Percentiles rank a stretch among this genome's conserved stretches.
These are phyloP conservation scores for Hemerocallis citrina DNA, from an alignment of 106 monocot genomes.

Conservation along the genomic window DNA sequence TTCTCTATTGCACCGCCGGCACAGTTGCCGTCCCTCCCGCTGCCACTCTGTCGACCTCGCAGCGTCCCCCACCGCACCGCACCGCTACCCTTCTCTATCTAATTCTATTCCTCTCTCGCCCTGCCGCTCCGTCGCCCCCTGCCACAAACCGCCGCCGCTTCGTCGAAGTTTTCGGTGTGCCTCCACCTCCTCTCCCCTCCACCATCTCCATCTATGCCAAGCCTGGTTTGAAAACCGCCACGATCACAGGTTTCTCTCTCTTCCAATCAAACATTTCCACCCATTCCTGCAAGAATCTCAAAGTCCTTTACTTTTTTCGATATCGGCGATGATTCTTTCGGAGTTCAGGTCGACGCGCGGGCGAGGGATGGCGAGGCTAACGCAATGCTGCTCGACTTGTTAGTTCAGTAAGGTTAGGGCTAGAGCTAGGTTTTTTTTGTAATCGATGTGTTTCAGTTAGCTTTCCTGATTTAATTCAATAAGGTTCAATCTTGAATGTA, in stretches of 20 bases:
- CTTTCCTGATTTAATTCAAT: too few species aligned
- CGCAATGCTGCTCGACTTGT: slow-evolving; percentile 78
- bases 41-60: too few species aligned
- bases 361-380: slow-evolving; percentile 95
- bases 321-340: slow-evolving; percentile 64
- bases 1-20: too few species aligned
- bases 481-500: too few species aligned
- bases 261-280: background rate
- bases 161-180: slow-evolving; percentile 35
- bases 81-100: too few species aligned
- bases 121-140: slow-evolving; percentile 15
- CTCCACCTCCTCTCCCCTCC: slow-evolving; percentile 61
- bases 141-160: background rate
- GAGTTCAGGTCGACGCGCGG: slow-evolving; percentile 88
- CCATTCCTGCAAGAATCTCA: background rate
- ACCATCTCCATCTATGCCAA: slow-evolving; percentile 82
- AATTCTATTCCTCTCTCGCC: too few species aligned
- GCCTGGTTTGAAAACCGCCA: slow-evolving; percentile 84
- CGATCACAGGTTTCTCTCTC: slow-evolving; percentile 58
- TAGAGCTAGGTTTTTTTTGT: slow-evolving; percentile 3
- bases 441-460: too few species aligned
- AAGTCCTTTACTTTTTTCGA: slow-evolving; percentile 16
- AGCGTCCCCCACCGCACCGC: too few species aligned
- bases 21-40: too few species aligned
- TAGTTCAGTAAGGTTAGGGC: slow-evolving; percentile 32